Evolutionary conservation across 108 stramenopile species (phyloP).

Genomic region (Pinguiococcus pyrenoidosus): DNA sequence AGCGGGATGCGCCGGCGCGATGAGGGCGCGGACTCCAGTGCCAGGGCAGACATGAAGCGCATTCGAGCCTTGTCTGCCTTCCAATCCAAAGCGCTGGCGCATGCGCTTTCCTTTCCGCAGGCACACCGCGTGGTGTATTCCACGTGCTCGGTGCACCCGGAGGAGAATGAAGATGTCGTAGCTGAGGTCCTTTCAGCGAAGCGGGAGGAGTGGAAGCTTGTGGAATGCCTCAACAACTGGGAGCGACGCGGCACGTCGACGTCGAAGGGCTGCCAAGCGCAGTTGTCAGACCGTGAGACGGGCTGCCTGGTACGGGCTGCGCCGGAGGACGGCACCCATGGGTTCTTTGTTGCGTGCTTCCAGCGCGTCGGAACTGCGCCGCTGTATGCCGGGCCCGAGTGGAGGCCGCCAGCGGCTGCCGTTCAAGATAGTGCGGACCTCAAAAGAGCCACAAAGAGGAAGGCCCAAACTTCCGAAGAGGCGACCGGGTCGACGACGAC

Average conservation of each 20-base stretch:
- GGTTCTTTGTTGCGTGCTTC: conserved; percentile 90
- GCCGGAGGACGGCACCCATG: conserved; percentile 84
- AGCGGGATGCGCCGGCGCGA: conserved; percentile 58
- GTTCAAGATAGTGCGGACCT: too few species aligned
- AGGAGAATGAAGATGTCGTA: conserved; percentile 90
- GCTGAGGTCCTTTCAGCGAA: conserved; percentile 4
- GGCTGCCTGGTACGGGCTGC: conserved; percentile 66
- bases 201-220: neutral
- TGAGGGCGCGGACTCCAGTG: neutral
- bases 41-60: conserved; percentile 23
- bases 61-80: conserved; percentile 64
- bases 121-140: conserved; percentile 88
- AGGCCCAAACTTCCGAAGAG: too few species aligned
- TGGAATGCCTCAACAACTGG: conserved; percentile 24
- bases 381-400: too few species aligned
- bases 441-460: too few species aligned
- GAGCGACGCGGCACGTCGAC: conserved; percentile 20
- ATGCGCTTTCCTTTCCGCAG: conserved; percentile 38
- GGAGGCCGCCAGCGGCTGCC: too few species aligned
- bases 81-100: conserved; percentile 58
- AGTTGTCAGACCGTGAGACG: conserved; percentile 52
- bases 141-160: conserved; percentile 82
- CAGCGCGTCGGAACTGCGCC: conserved; percentile 32
- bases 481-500: too few species aligned
- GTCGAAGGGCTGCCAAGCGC: conserved; percentile 29